Evolutionary conservation across 805 yeast species (phyloP).

Genomic region (Komagataella pseudopastoris): DNA sequence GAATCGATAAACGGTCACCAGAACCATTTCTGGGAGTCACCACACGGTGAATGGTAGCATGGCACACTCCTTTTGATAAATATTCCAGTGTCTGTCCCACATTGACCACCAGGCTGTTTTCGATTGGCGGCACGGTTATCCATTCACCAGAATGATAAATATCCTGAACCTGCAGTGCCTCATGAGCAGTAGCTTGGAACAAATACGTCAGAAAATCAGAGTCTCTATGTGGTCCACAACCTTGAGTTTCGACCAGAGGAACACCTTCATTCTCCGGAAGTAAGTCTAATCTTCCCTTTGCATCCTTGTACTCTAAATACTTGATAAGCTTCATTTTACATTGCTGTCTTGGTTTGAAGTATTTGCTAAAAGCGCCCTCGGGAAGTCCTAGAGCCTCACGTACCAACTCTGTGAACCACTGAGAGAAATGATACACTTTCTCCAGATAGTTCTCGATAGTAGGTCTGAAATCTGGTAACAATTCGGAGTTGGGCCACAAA

Average conservation of each 20-base stretch:
- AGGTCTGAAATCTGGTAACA: slow-evolving; percentile 29
- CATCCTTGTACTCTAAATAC: slow-evolving; percentile 33
- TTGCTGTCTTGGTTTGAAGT: slow-evolving; percentile 37
- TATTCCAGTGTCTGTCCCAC: slow-evolving; percentile 35
- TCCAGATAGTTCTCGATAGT: slow-evolving; percentile 26
- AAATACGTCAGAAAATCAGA: slow-evolving; percentile 48
- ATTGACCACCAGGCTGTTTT: slow-evolving; percentile 22
- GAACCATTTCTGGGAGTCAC: slow-evolving; percentile 12
- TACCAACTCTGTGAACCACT: slow-evolving; percentile 28
- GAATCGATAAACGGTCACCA: slow-evolving; percentile 30
- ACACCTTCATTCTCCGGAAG: slow-evolving; percentile 17
- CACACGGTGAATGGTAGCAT: slow-evolving; percentile 36
- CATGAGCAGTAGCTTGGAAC: slow-evolving; percentile 34
- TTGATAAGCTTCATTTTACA: slow-evolving; percentile 40
- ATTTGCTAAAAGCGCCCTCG: slow-evolving; percentile 27
- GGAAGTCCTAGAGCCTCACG: slow-evolving; percentile 43
- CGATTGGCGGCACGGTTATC: slow-evolving; percentile 29
- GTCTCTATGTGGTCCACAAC: slow-evolving; percentile 58
- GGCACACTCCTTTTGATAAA: slow-evolving; percentile 31
- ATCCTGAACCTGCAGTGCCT: slow-evolving; percentile 31
- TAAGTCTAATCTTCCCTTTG: slow-evolving; percentile 1
- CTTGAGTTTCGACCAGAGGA: slow-evolving; percentile 23
- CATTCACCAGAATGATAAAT: slow-evolving; percentile 26
- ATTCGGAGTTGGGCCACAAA: slow-evolving; percentile 30
- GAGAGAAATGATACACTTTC: slow-evolving; percentile 30